These are phyloP conservation scores for Trichoderma harzianum DNA, from an alignment of 2,329 filamentous ascomycete genomes.

Conservation along the genomic window DNA sequence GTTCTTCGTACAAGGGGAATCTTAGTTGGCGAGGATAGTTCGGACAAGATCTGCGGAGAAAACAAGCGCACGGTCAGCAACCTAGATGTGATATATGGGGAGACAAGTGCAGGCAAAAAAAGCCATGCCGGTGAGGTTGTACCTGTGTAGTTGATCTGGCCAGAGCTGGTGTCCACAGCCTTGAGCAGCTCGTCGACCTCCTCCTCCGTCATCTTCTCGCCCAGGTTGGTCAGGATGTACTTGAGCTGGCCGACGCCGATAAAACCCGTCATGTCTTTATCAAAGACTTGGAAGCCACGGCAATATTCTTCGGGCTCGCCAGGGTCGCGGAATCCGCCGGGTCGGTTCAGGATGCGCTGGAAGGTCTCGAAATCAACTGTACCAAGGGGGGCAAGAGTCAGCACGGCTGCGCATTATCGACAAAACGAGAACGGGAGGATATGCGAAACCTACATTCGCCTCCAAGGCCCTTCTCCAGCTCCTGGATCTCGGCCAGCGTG, in stretches of 20 bases:
- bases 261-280: slow-evolving; percentile 97
- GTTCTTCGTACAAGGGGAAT: background rate
- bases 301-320: slow-evolving; percentile 98
- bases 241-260: slow-evolving; percentile 97
- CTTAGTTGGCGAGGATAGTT: slow-evolving; percentile 79
- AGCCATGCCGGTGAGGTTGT: slow-evolving; percentile 32
- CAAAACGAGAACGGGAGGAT: background rate
- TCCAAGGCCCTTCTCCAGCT: slow-evolving; percentile 86
- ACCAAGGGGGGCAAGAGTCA: slow-evolving; percentile 11
- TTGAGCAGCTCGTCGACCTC: slow-evolving; percentile 99
- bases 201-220: slow-evolving; percentile 99
- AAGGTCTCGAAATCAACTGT: slow-evolving; percentile 97
- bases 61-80: slow-evolving; percentile 13
- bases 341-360: slow-evolving; percentile 92
- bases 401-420: background rate
- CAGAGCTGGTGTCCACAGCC: slow-evolving; percentile 91
- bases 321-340: slow-evolving; percentile 95
- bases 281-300: slow-evolving; percentile 97
- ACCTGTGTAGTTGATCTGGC: slow-evolving; percentile 98
- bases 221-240: slow-evolving; percentile 95
- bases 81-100: background rate
- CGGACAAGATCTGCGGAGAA: slow-evolving; percentile 68
- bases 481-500: slow-evolving; percentile 85
- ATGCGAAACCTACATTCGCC: slow-evolving; percentile 72
- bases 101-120: background rate